Evolutionary conservation across 23 red algal genomes (phyloP), one percentile per base, ranked within the genome.

Genomic region (Gracilaria caudata): DNA sequence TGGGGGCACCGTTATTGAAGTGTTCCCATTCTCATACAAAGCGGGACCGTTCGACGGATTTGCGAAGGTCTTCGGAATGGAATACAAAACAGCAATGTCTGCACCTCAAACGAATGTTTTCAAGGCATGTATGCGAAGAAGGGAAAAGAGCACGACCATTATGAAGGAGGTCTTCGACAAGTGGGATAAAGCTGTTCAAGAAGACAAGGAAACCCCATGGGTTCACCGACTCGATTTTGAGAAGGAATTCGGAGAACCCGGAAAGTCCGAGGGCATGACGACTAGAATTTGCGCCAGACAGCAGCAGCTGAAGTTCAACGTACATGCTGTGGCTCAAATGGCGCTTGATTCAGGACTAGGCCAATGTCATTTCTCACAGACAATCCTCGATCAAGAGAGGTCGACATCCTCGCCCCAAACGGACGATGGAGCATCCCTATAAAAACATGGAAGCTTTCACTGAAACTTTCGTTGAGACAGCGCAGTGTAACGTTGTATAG

Each of bases 11-110:
- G 65, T 90, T 28, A 83, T 95, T 73, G 94, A 95, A 80, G 78
- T 95, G 29, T 95, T 92, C 49, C 94, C 94, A 26, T 95, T 95
- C 64, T 77, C 84, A 51, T 95, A 95, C 79, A 85, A 87, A 41
- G 94, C 94, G 4, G 89, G 89, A 43, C 88, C 89, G 39, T 95
- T 95, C 25, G 86, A 95, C 65, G 51, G 83, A 33, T 95, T 95
- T 54, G 94, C 94, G 0, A 60, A 66, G 28, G 80, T 87, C 17
- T 90, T 92, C 44, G 68, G 64, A 5, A 45, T 95, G 35, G 82
- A 88, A 37, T 95, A 95, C 60, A 58, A 51, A 14, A 63, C 76
- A 25, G 68, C 87, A 40, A 90, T 95, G 76, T 88, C 94, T 35
- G 94, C 82, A 29, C 94, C 94, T 36, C 81, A 95, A 77, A 91